Evolutionary conservation across 208 protist species (phyloP).

Genomic region (Leishmania martiniquensis): DNA sequence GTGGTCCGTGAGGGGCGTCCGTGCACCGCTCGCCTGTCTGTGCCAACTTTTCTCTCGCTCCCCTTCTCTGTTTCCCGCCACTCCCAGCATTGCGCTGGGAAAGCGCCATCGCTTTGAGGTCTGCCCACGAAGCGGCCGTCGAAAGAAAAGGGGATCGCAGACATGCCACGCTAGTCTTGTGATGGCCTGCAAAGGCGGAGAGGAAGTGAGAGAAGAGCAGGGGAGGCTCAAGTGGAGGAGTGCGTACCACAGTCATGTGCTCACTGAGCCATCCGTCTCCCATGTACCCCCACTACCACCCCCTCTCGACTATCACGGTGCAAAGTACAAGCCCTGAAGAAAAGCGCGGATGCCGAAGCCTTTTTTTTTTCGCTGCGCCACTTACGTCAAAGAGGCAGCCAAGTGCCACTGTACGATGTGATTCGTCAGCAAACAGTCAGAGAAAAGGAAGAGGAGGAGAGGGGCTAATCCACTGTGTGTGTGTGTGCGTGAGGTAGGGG

Average conservation of each 20-base stretch:
- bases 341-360: background rate
- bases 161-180: too few species aligned
- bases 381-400: background rate
- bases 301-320: background rate
- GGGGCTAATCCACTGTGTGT: too few species aligned
- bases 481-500: background rate
- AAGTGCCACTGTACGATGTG: background rate
- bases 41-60: background rate
- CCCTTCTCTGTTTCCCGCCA: background rate
- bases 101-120: background rate
- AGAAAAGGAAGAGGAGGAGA: background rate
- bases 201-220: background rate
- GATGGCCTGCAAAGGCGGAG: background rate
- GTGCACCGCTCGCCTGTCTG: background rate
- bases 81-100: background rate
- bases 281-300: background rate
- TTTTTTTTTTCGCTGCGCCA: background rate
- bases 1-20: background rate
- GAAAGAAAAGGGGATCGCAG: background rate
- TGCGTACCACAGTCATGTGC: background rate
- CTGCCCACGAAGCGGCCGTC: background rate
- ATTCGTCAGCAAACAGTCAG: background rate
- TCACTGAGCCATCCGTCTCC: background rate
- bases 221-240: background rate
- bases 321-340: background rate